phyloP scores from a whole-genome alignment of 2,329 filamentous ascomycete species.

The Hortaea werneckii region DNA sequence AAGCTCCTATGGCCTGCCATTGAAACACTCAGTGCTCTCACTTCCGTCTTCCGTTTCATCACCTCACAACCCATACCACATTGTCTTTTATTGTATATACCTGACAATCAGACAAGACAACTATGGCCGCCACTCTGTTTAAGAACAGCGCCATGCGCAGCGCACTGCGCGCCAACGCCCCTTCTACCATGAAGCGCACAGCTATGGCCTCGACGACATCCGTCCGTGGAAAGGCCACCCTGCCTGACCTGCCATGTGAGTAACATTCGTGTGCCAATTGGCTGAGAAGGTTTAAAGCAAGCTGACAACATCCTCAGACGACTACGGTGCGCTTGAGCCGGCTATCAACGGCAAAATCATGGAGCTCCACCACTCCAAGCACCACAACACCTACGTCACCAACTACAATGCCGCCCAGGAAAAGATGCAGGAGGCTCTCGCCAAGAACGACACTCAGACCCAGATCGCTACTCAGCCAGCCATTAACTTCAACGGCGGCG shows the following conservation, averaged over 20 bases:
- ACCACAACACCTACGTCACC: constrained; percentile 90
- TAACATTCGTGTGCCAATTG: neutral
- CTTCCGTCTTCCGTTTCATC: too few species aligned
- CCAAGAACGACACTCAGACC: constrained; percentile 43
- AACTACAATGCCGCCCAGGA: constrained; percentile 73
- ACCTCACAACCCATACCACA: too few species aligned
- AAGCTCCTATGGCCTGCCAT: too few species aligned
- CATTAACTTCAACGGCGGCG: constrained; percentile 56
- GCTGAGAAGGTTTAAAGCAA: neutral
- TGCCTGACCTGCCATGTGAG: constrained; percentile 74
- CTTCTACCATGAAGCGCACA: constrained; percentile 50
- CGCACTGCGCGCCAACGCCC: constrained; percentile 57
- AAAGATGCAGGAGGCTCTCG: constrained; percentile 52
- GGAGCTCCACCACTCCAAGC: constrained; percentile 90
- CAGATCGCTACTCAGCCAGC: constrained; percentile 47
- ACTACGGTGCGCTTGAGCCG: constrained; percentile 89
- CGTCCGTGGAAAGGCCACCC: constrained; percentile 77
- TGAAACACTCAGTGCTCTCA: too few species aligned
- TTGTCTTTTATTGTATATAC: too few species aligned
- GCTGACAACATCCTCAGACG: constrained; percentile 51
- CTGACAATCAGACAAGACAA: too few species aligned
- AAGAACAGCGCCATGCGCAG: constrained; percentile 61
- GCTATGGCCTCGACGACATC: constrained; percentile 64
- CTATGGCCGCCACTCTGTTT: constrained; percentile 68
- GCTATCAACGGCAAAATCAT: constrained; percentile 82